Base-by-base conservation (phyloP, 2,329 filamentous ascomycete species). In the Penicillium sp. region DNA sequence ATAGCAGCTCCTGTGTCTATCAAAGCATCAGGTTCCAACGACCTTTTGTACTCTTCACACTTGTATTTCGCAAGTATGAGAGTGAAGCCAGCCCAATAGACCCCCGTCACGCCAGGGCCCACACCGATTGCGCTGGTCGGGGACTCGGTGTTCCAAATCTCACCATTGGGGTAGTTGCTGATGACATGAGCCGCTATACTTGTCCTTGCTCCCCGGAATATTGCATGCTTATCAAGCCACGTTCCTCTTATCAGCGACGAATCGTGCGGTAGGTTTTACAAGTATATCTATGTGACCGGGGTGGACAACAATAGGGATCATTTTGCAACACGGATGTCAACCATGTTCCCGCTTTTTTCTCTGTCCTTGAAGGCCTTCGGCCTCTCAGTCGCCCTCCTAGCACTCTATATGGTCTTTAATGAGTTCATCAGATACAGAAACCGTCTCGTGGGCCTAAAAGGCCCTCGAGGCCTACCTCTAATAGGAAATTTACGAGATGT, bases 401-500 rank as follows among this genome's bases (percentile, higher is more conserved):
- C 11, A 19, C 15, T 53, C 15, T 53, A 53, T 8, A 3, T 53
- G 13, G 9, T 58, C 5, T 23, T 50, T 5, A 58, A 58, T 41
- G 46, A 58, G 21, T 11, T 58, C 7, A 49, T 58, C 23, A 29
- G 55, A 29, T 49, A 31, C 19, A 58, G 41, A 7, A 23, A 35
- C 15, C 55, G 30, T 13, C 44, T 58, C 19, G 9, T 9, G 13
- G 46, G 46, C 29, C 41, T 58, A 5, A 30, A 23, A n/a, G 30
- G 45, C 7, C 55, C 55, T 8, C 45, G 15, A 15, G 46, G 45
- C 19, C 19, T 58, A 8, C 55, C 55, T 3, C 15, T 58, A 5
- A 38, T 50, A 7, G 50, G 50, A 7, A 53, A 41, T 41, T n/a
- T 53, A 53, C 31, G 29, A 38, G 50, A 47, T 5, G 45, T 47